Base-by-base conservation (phyloP, 2,329 filamentous ascomycete species). In the Colletotrichum sp. region DNA sequence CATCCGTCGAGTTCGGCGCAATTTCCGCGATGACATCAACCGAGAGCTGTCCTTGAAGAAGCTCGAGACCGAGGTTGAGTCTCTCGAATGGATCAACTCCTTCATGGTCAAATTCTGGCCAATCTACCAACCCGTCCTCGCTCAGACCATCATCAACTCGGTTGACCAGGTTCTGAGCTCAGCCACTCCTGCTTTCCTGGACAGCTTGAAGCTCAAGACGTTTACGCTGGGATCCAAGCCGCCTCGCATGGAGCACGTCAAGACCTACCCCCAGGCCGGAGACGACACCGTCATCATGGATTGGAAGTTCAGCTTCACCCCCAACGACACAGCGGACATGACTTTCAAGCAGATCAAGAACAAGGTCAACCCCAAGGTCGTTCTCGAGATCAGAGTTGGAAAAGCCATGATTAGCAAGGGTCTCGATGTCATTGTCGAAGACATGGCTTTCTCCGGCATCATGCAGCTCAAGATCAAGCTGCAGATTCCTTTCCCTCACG, bases 21-120 rank as follows among this genome's bases (percentile, higher is more conserved):
- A 99, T 83, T 98, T 98, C 83, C 93, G 96, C 73, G 97, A 99
- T 84, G 97, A 99, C 81, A 90, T 99, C 77, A 93, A 93, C 74
- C 93, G 97, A 68, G 96, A 98, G 83, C 89, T 98, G 88, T 93
- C 93, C 15, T 94, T 98, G 84, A 93, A 93, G 83, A 94, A 90
- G 79, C 87, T 99, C 68, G 97, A 98, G 78, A 97, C 92, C 11
- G 97, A 99, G 78, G 92, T 92, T 31, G 97, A 99, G 84, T 97
- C 94, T 70, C 87, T 99, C 63, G 97, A 99, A 83, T 99, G 97
- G 97, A 98, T 99, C 83, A 99, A 99, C 88, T 98, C 95, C 78
- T 99, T 99, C 86, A 83, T 99, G 79, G 92, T 97, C 85, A 99
- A 99, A 83, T 99, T 99, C 86, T 99, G 97, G 97, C 97, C 97